Percentiles rank a stretch among this genome's conserved stretches.
Evolutionary conservation across 2,329 filamentous ascomycete species (phyloP).

Genomic region (Exophiala phaeomuriformis): DNA sequence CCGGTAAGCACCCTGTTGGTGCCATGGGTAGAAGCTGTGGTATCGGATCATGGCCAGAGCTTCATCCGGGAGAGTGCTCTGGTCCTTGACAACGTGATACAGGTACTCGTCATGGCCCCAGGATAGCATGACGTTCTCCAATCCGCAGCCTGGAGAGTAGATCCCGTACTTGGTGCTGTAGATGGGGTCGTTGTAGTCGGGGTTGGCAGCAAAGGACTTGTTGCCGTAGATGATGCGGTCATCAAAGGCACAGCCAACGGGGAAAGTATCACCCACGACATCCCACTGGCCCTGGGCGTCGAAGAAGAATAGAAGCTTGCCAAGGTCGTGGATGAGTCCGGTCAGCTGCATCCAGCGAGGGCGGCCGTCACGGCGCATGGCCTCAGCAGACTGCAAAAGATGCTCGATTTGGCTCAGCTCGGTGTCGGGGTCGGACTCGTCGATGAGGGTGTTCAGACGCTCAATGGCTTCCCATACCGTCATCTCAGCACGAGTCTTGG

Average conservation of each 20-base stretch:
- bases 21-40: slow-evolving; percentile 91
- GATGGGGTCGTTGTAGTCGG: slow-evolving; percentile 62
- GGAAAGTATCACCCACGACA: slow-evolving; percentile 62
- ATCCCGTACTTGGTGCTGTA: slow-evolving; percentile 74
- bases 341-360: slow-evolving; percentile 45
- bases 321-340: slow-evolving; percentile 43
- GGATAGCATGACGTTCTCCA: slow-evolving; percentile 81
- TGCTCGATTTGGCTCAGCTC: slow-evolving; percentile 83
- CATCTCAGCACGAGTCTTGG: slow-evolving; percentile 65
- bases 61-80: slow-evolving; percentile 70
- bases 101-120: slow-evolving; percentile 89
- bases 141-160: slow-evolving; percentile 68
- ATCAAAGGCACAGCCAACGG: slow-evolving; percentile 47
- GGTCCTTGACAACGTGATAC: slow-evolving; percentile 78
- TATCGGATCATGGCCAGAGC: slow-evolving; percentile 88
- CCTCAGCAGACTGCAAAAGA: slow-evolving; percentile 79
- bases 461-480: slow-evolving; percentile 87
- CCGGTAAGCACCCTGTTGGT: slow-evolving; percentile 68
- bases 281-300: slow-evolving; percentile 87
- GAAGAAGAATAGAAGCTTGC: slow-evolving; percentile 46
- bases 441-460: slow-evolving; percentile 83
- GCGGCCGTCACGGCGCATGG: slow-evolving; percentile 67
- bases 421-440: slow-evolving; percentile 87
- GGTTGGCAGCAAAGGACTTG: slow-evolving; percentile 65
- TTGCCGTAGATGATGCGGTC: slow-evolving; percentile 71